Evolutionary conservation across 495 filamentous ascomycete genomes (phyloP).

Genomic region (Lasiosphaeris hirsuta): DNA sequence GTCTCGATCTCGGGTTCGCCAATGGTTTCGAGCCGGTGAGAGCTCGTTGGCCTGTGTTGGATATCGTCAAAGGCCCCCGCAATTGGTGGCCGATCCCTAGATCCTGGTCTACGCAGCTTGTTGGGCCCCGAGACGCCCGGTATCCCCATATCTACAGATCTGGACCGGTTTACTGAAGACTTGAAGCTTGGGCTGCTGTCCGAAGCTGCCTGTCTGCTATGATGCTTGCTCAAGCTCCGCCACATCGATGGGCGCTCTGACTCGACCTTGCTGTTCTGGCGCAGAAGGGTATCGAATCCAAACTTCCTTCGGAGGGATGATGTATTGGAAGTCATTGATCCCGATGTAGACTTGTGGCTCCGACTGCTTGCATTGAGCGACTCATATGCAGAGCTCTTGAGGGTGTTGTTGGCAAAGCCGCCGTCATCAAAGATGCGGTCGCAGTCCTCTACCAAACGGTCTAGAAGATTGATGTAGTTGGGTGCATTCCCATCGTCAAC

Average conservation of each 20-base stretch:
- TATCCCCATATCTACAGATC: conserved; percentile 71
- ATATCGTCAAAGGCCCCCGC: conserved; percentile 59
- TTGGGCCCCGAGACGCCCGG: conserved; percentile 43
- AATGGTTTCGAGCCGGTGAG: conserved; percentile 47
- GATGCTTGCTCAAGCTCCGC: conserved; percentile 86
- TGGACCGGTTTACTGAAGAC: conserved; percentile 66
- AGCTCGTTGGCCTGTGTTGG: conserved; percentile 43
- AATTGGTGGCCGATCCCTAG: conserved; percentile 61
- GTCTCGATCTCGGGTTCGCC: conserved; percentile 47
- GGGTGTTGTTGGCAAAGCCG: conserved; percentile 39
- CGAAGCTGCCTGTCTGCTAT: conserved; percentile 53
- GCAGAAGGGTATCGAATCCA: conserved; percentile 68
- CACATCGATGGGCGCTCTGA: conserved; percentile 73
- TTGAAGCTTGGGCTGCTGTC: conserved; percentile 57
- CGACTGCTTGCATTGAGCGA: conserved; percentile 44
- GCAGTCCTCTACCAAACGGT: conserved; percentile 88
- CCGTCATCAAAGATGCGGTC: conserved; percentile 77
- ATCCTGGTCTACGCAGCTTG: conserved; percentile 57
- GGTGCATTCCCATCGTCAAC: conserved; percentile 72
- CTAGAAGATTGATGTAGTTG: conserved; percentile 84
- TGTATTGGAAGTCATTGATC: conserved; percentile 60
- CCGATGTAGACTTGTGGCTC: conserved; percentile 44
- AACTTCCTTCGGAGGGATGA: conserved; percentile 83
- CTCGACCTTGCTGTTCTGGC: conserved; percentile 73
- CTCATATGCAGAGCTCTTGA: conserved; percentile 38